These are phyloP conservation scores for Turnera subulata DNA, from an alignment of 345 rosid genomes.

Conservation along the genomic window DNA sequence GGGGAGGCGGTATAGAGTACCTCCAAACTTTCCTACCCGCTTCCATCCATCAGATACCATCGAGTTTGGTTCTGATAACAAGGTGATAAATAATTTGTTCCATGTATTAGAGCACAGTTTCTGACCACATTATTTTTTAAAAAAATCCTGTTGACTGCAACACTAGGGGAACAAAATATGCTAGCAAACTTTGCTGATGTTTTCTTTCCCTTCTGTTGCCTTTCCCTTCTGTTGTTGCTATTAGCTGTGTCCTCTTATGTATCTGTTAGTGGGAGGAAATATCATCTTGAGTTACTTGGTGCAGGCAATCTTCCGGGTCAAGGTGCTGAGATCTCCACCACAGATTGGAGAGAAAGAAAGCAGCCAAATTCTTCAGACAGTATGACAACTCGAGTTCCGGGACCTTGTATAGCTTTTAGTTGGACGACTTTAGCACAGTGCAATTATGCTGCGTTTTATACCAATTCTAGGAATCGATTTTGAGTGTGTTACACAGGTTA, in stretches of 20 bases:
- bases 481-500: conserved; percentile 2
- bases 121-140: too few species aligned
- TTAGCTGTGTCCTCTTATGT: too few species aligned
- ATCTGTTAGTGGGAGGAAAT: neutral
- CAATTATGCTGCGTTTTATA: conserved; percentile 5
- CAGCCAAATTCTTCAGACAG: conserved; percentile 51
- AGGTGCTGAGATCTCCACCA: conserved; percentile 45
- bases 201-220: neutral
- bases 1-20: conserved; percentile 44
- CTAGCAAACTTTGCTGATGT: too few species aligned
- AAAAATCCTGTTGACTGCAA: too few species aligned
- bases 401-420: conserved; percentile 32
- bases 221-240: too few species aligned
- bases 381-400: conserved; percentile 23
- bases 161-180: too few species aligned
- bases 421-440: too few species aligned
- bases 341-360: conserved; percentile 18
- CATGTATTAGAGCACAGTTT: neutral
- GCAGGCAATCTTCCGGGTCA: conserved; percentile 75
- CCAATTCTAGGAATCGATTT: neutral
- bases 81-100: conserved; percentile 29
- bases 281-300: conserved; percentile 1
- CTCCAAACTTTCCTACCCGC: conserved; percentile 56
- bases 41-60: conserved; percentile 52
- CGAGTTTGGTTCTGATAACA: conserved; percentile 65